Evolutionary conservation across 148 eudicot genomes (phyloP), one percentile per base, ranked within the genome.

Genomic region (Chenopodium formosanum): DNA sequence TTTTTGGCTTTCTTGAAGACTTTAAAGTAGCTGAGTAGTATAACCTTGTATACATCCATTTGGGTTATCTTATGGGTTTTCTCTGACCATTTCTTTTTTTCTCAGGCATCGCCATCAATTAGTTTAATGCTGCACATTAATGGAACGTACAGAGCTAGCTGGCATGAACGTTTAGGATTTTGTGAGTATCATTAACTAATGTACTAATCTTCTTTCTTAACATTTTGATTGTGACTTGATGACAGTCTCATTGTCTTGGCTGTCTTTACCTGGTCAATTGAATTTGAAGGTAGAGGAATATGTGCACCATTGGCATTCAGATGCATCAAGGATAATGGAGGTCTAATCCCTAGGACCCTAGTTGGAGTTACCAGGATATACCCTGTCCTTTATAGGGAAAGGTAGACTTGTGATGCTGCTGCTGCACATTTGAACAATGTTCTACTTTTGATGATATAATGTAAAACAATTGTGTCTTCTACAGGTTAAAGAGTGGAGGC

Each of bases 151-250:
- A 92, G 95, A 89, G 94, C 89, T 89, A 87, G 91, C 76, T 96
- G 99, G 99, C 91, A 92, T 84, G 97, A 90, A 70, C 93, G 97
- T 73, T 87, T 96, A 82, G 99, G 99, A 83, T 90, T 96, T 79
- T 89, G 99, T 96, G 86, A 91, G 99, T 82, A 70, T 48, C 66
- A 44, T 52, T 80, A 44, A 50, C 31, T 47, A 31, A 16, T 75
- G 44, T 53, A 73, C 23, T 17, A 72, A 40, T 19, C 60, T 25
- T 73, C 69, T 63, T 78, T 31, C 19, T 67, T 65, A 27, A 53
- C 62, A 31, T 47, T 79, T 74, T 86, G 27, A 2, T 66, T 32
- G 23, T 79, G 80, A 71, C 58, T 37, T 72, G 40, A 46, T 82
- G 84, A 77, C 22, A 29, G 75, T 74, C 83, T 83, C 48, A 11